Evolutionary conservation across 257 asterid genomes (phyloP), one percentile per base, ranked within the genome.

Genomic region (Avicennia marina): DNA sequence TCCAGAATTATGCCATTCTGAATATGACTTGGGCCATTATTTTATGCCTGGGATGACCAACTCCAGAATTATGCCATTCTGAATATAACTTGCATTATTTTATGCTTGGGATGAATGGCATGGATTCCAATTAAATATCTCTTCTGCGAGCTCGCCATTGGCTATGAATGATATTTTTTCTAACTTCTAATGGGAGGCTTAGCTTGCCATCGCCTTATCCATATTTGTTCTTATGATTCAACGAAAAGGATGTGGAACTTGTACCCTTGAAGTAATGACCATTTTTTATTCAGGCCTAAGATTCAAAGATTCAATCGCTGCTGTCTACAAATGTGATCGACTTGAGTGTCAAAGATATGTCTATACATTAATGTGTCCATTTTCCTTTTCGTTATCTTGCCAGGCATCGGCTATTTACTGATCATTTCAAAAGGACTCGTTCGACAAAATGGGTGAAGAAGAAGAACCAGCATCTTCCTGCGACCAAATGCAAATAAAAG

Each of bases 321-420:
- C 4, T 16, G 25, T 44, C 26, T 18, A 9, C 6, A 34, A 7
- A 24, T 9, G 15, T 26, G 4, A 24, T 49, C n/a, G 9, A 18
- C 5, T 7, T n/a, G 33, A 10, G 51, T 48, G 41, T 41, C 8
- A 10, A 25, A 17, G 16, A 24, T 50, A 10, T 62, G 39, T 34
- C 11, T n/a, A 1, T 13, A 11, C 17, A 4, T 53, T 6, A 32
- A 57, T 53, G 26, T 19, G 11, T 41, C 11, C 36, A 50, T 18
- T 16, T 19, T 7, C 24, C n/a, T 49, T 20, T 13, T 33, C 47
- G 18, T 10, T 9, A 38, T 42, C 18, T 63, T 55, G 40, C 72
- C 87, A 91, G 98, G 86, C 88, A 91, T 65, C 75, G 71, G 24
- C 77, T 91, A 16, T 91, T 91, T 51, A 62, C 62, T 15, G 93